Evolutionary conservation across 2,329 filamentous ascomycete species (phyloP).

Genomic region (Trichophyton schoenleinii): DNA sequence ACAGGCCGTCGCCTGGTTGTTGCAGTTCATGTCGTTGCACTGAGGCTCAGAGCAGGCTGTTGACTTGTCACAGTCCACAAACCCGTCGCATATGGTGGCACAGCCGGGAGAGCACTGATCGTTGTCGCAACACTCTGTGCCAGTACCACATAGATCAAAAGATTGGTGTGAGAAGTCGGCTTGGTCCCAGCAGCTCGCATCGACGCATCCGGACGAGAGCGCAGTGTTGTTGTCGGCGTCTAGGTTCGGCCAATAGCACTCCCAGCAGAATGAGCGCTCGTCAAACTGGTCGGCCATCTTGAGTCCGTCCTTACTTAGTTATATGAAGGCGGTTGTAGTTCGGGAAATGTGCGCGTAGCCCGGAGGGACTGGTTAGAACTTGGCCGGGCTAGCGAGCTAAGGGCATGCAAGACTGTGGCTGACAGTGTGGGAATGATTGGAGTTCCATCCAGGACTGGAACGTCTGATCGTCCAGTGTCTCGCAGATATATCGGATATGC

Average conservation of each 20-base stretch:
- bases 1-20: slow-evolving; percentile 24
- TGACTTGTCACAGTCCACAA: slow-evolving; percentile 28
- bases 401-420: not conserved
- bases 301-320: not conserved
- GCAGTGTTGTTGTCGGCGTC: slow-evolving; percentile 22
- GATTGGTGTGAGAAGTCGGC: slow-evolving; percentile 20
- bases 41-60: slow-evolving; percentile 26
- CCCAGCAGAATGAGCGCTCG: slow-evolving; percentile 26
- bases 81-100: slow-evolving; percentile 30
- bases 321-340: not conserved
- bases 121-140: slow-evolving; percentile 29
- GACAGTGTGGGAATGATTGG: not conserved
- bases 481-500: not conserved
- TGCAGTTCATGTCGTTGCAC: slow-evolving; percentile 20
- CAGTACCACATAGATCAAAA: slow-evolving; percentile 17
- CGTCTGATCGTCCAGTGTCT: not conserved
- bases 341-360: not conserved
- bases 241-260: slow-evolving; percentile 31
- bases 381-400: not conserved
- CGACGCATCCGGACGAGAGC: slow-evolving; percentile 14
- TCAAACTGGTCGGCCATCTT: slow-evolving; percentile 9
- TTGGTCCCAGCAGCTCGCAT: slow-evolving; percentile 21
- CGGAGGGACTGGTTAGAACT: not conserved
- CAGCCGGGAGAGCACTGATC: slow-evolving; percentile 30
- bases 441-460: not conserved